Evolutionary conservation across 106 monocot genomes (phyloP), one percentile per base, ranked within the genome.

Genomic region (Phalaenopsis aphrodite): DNA sequence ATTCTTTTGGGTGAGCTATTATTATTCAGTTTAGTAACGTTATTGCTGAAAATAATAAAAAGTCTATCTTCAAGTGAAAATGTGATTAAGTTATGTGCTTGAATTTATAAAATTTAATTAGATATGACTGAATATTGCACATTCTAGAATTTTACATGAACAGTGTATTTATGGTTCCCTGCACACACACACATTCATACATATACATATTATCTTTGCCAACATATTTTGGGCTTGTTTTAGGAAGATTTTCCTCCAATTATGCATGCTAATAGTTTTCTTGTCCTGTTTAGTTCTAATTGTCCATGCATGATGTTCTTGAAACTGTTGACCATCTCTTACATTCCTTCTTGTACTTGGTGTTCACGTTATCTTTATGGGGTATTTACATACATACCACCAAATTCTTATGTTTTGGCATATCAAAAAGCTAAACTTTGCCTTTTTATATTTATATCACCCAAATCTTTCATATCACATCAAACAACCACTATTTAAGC

Each of bases 1-100:
- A 72, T 88, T 77, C 94, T 78, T 97, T 97, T 79, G 87, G 94
- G 97, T 97, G 75, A 89, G 90, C 79, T 42, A 19, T 65, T 12
- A 0, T 71, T 57, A 7, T 7, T 45, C 9, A 11, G 15, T 49
- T 7, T 71, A 6, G 5, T 47, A 46, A 57, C 18, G 45, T 43
- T 75, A 45, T 17, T 42, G 71, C 38, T 39, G 71, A 39, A 68
- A 71, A 37, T 38, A 14, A 71, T 38, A 39, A 30, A 68, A 71
- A 30, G 38, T 12, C 38, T 24, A 71, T 39, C 2, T 71, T 30
- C 39, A 7, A 14, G 52, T 52, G 52, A 52, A 52, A 10, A 12
- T 52, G 12, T 12, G 52, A 52, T 52, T 52, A 52, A 52, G 12
- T 52, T 52, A 52, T 52, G 52, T 12, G 52, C 52, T 12, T 52